Evolutionary conservation across 306 rosid genomes (phyloP), one percentile per base, ranked within the genome.

Genomic region (Castanea crenata): DNA sequence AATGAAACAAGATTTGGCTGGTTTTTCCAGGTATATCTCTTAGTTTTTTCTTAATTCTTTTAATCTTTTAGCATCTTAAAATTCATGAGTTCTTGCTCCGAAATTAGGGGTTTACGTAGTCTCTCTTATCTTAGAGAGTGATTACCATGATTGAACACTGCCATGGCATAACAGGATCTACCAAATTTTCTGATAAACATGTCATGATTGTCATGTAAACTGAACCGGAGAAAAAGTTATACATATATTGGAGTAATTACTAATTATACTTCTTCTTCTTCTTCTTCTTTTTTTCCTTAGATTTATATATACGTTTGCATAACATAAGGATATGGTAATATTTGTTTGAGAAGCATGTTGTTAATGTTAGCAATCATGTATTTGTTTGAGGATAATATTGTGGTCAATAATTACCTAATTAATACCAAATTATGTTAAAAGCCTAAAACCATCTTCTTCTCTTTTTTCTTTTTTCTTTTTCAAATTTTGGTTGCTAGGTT

Each of bases 1-100:
- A 62, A 20, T 77, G 79, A 75, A 81, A 85, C 88, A 81, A 83
- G 81, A 76, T 85, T 83, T 86, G 86, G 84, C 88, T 91, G 89
- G 87, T 83, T 91, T 87, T 85, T 90, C 91, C 20, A 56, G 79
- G 58, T 79, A 20, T 82, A 63, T 41, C 63, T 79, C 59, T 64
- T 56, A 61, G 55, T 59, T 11, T 4, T 38, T 58, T 29, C 19
- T 68, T 59, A 1, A 13, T 41, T 5, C 3, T 34, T 54, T 13
- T 23, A 1, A 1, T 29, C 25, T 18, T 25, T 62, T 41, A 35
- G 35, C 71, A 73, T 31, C 21, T 44, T 59, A 62, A 18, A 5
- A 16, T 56, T 73, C 55, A 71, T 35, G 74, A 34, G 46, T 34
- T 2, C 15, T 31, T 49, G 14, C 63, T 73, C 49, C 44, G 3